Evolutionary conservation across 1,139 yeast genomes (phyloP).

Genomic region (Yarrowia galli): DNA sequence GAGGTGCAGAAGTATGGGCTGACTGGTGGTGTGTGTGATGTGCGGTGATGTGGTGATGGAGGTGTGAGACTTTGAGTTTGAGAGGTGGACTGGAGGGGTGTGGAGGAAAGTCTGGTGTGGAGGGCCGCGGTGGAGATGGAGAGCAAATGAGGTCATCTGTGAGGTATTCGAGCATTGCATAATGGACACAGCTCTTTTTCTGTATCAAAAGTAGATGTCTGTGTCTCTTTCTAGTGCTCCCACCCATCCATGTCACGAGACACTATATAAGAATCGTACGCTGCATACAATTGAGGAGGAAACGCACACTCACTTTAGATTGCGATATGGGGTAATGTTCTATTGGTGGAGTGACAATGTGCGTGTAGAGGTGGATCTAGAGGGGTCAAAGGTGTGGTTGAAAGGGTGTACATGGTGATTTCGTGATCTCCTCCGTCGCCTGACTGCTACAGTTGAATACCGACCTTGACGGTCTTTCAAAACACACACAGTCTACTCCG

Average conservation of each 20-base stretch:
- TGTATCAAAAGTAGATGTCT: neutral
- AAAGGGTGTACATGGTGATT: too few relatives aligned
- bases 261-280: neutral
- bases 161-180: neutral
- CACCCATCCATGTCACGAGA: neutral
- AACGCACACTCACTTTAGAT: conserved; percentile 2
- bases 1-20: neutral
- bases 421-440: too few relatives aligned
- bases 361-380: too few relatives aligned
- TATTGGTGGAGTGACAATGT: conserved; percentile 4
- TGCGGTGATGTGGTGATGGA: conserved; percentile 12
- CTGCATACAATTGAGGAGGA: conserved; percentile 6
- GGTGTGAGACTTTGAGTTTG: conserved; percentile 6
- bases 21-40: neutral
- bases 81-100: neutral
- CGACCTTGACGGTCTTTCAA: too few relatives aligned
- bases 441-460: too few relatives aligned
- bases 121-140: neutral
- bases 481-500: too few relatives aligned
- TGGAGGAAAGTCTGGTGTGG: neutral
- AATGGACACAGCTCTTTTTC: neutral
- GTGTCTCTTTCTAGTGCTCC: neutral
- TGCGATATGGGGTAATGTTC: conserved; percentile 31
- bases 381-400: too few relatives aligned
- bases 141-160: neutral